A percentile compares a stretch with the other conserved stretches of the same genome.
Evolutionary conservation across 306 rosid species (phyloP).

Genomic region (Vicia sativa): DNA sequence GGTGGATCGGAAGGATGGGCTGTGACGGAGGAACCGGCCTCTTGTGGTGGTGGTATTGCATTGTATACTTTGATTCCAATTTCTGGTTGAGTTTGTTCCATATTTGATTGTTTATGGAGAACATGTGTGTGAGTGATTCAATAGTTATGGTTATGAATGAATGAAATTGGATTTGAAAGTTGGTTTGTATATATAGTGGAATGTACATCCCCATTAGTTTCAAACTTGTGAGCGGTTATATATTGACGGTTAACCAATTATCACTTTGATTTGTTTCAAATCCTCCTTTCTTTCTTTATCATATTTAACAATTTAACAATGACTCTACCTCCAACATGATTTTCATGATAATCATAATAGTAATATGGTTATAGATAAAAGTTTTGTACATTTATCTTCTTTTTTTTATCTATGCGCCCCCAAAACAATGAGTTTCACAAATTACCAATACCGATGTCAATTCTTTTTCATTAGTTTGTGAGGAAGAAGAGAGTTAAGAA

Average conservation of each 20-base stretch:
- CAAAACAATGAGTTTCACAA: no score
- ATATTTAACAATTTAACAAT: no score
- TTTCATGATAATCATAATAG: no score
- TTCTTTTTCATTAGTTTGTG: no score
- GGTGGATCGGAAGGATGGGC: not conserved
- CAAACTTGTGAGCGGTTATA: not conserved
- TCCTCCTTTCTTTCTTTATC: no score
- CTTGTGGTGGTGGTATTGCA: slow-evolving; percentile 30
- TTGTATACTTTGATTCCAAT: slow-evolving; percentile 70
- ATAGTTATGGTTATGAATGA: not conserved
- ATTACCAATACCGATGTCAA: no score
- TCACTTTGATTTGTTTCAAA: not conserved
- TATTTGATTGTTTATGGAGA: not conserved
- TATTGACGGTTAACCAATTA: not conserved
- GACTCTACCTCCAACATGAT: no score
- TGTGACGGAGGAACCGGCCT: not conserved
- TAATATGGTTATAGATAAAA: no score
- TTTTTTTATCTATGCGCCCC: no score
- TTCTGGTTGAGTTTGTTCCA: slow-evolving; percentile 38
- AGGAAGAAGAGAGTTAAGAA: no score
- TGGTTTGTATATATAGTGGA: not conserved
- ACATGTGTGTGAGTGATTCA: not conserved
- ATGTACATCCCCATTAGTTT: not conserved
- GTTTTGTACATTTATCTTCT: no score
- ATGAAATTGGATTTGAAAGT: not conserved